A percentile compares a stretch with the other conserved stretches of the same genome.
Conservation (phyloP, 148 eudicot genomes). For the Rhododendron vialii region DNA sequence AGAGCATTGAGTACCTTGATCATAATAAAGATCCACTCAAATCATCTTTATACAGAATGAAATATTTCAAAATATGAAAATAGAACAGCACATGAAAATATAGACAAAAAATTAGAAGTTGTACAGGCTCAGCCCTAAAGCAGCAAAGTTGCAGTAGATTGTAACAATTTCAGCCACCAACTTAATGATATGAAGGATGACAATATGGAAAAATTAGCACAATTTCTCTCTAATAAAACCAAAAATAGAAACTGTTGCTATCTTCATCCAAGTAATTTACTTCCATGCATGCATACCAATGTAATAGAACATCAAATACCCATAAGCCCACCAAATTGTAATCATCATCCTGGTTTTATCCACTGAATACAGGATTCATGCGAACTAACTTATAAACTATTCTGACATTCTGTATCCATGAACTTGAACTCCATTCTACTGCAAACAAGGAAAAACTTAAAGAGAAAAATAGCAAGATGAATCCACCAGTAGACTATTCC, state of each 20-base stretch:
- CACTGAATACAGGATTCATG: background rate
- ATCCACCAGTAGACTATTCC: background rate
- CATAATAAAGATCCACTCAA: background rate
- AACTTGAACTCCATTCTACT: background rate
- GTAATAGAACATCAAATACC: background rate
- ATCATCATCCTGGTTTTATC: background rate
- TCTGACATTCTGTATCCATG: background rate
- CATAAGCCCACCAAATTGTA: background rate
- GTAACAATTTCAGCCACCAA: background rate
- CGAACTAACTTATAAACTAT: background rate
- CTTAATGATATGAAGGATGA: background rate
- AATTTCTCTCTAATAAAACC: background rate
- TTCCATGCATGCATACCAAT: background rate
- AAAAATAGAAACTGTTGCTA: background rate
- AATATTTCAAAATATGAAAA: background rate
- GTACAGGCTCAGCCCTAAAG: background rate
- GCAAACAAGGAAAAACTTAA: background rate
- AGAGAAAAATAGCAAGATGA: background rate
- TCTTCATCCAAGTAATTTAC: background rate
- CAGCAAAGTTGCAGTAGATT: background rate
- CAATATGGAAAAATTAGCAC: background rate
- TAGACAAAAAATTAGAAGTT: background rate
- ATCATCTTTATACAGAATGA: background rate
- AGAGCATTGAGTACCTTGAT: constrained; percentile 15
- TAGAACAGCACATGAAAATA: background rate